Evolutionary conservation across 352 stramenopile species (phyloP), one percentile per base, ranked within the genome.

Genomic region (Pythium myriotylum): DNA sequence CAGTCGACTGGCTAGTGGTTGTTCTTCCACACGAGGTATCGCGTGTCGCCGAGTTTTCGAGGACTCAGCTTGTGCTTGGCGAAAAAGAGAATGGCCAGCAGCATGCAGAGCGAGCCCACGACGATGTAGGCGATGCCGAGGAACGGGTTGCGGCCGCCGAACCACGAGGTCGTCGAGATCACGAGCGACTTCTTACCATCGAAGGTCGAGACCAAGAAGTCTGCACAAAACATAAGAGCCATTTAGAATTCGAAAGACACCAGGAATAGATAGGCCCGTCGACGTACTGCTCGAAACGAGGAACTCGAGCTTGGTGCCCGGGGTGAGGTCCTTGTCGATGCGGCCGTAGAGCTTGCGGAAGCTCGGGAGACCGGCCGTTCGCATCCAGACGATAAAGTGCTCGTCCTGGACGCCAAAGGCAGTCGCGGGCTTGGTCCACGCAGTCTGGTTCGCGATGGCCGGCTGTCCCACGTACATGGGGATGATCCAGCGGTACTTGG

Each of bases 321-420:
- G 77, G 1, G 79, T 69, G 52, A 99, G 87, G 56, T 96, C 86
- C 59, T 81, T 76, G 55, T 99, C 84, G 79, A 99, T 98, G 55
- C 94, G 97, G 33, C 97, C 98, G 74, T 99, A 99, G n/a, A 99
- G 86, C 77, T 99, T 99, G 42, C 98, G 93, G 81, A 99, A 99
- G 48, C 84, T 96, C 6, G 97, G 96, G n/a, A 99, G 79, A 19
- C 92, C 96, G 0, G 98, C 97, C 17, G 94, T 98, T 35, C 97
- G 85, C 98, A 99, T 99, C 98, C 98, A 99, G 17, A 99, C 97
- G 43, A 99, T 98, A 79, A 99, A 99, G 76, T 99, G 97, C 76
- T 99, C 97, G 75, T 99, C 96, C 59, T 97, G 89, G 9, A 99
- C 97, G 33, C 96, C 95, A 55, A 73, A 93, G n/a, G 79, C 73